phyloP scores from a whole-genome alignment of 768 basidiomycete species.

The Tricholoma hemisulphureum region DNA sequence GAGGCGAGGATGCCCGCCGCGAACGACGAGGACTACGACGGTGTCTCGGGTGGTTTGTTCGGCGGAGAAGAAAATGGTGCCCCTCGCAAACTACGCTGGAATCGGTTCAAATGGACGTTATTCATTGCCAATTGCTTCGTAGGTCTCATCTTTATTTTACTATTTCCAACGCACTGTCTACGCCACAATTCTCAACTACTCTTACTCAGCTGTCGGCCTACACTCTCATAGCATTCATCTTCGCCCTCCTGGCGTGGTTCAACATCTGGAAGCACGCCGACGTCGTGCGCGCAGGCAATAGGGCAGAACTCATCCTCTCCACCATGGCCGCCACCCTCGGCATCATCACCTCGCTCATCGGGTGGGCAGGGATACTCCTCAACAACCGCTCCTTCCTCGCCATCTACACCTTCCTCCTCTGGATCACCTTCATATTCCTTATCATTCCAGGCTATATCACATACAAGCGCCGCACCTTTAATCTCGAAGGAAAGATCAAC shows the following conservation, averaged over 20 bases:
- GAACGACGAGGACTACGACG: conserved; percentile 57
- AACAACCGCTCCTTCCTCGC: conserved; percentile 85
- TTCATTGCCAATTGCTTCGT: conserved; percentile 58
- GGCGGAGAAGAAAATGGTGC: conserved; percentile 39
- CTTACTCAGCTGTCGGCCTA: conserved; percentile 49
- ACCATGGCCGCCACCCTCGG: conserved; percentile 62
- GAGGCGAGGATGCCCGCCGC: conserved; percentile 51
- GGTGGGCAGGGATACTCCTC: conserved; percentile 77
- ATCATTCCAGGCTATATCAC: conserved; percentile 76
- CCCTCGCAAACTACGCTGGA: conserved; percentile 62
- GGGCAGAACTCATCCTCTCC: conserved; percentile 64
- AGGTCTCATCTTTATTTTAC: conserved; percentile 4
- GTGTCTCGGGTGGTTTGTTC: conserved; percentile 41
- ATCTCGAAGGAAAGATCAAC: conserved; percentile 81
- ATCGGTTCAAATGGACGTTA: conserved; percentile 76
- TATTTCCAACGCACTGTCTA: too few species aligned
- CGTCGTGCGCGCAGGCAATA: conserved; percentile 70
- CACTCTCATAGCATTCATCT: conserved; percentile 58
- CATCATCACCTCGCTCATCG: conserved; percentile 65
- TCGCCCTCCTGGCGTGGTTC: conserved; percentile 75
- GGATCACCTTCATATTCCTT: conserved; percentile 71
- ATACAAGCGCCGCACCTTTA: conserved; percentile 73
- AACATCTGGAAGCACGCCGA: conserved; percentile 69
- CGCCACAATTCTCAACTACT: background rate
- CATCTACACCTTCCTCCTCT: conserved; percentile 72